Evolutionary conservation across 31 red algal genomes (phyloP).

Genomic region (Pterothamnion heteromorphum): DNA sequence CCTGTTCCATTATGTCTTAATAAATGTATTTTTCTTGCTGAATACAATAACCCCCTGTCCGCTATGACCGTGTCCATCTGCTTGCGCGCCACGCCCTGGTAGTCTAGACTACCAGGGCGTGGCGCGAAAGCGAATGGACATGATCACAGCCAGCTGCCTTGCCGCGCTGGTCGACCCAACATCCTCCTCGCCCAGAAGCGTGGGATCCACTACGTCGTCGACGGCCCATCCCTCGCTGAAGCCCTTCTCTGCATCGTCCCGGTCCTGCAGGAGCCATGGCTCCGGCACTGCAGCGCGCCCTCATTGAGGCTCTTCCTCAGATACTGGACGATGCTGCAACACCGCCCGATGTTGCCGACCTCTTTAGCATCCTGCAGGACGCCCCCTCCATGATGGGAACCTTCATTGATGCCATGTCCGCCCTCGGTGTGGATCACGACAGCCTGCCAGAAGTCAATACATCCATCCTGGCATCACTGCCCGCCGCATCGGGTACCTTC

Average conservation of each 20-base stretch:
- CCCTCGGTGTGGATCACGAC: conserved; percentile 56
- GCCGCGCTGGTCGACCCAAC: too few species aligned
- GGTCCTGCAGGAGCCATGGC: too few species aligned
- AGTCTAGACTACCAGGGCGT: too few species aligned
- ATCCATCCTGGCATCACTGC: conserved; percentile 54
- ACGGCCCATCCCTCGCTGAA: conserved; percentile 54
- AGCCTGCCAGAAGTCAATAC: conserved; percentile 57
- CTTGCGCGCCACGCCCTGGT: too few species aligned
- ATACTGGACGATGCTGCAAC: conserved; percentile 64
- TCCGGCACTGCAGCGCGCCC: too few species aligned
- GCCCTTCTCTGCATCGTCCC: conserved; percentile 56
- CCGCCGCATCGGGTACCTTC: conserved; percentile 51
- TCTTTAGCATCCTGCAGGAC: conserved; percentile 49
- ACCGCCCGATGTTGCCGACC: conserved; percentile 46
- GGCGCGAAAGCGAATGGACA: too few species aligned
- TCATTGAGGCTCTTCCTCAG: conserved; percentile 62
- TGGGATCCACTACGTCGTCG: conserved; percentile 65
- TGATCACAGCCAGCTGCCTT: too few species aligned
- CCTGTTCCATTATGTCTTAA: too few species aligned
- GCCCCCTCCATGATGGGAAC: conserved; percentile 59
- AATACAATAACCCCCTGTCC: too few species aligned
- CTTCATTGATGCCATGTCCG: conserved; percentile 58
- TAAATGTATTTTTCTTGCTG: too few species aligned
- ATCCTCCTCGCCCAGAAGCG: conserved; percentile 50
- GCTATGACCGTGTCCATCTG: too few species aligned